Evolutionary conservation across 768 basidiomycete species (phyloP).

Genomic region (Kwoniella europaea): DNA sequence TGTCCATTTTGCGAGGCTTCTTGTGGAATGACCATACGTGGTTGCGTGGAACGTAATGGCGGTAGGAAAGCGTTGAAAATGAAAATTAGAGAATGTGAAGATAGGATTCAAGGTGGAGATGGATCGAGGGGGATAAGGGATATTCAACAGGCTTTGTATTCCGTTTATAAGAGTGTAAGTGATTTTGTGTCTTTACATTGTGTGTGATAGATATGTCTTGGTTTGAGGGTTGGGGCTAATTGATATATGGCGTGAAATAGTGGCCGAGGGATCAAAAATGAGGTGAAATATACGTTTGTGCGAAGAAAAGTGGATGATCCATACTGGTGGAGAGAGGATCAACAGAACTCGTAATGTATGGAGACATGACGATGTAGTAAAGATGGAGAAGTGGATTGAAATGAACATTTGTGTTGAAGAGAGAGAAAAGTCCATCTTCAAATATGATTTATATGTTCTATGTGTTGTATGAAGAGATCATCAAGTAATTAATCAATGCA

Average conservation of each 20-base stretch:
- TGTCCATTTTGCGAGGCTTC: constrained; percentile 24
- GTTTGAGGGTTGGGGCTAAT: background rate
- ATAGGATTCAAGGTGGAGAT: background rate
- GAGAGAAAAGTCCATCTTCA: too few relatives aligned
- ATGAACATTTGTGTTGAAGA: too few relatives aligned
- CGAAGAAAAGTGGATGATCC: too few relatives aligned
- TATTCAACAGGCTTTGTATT: constrained; percentile 9
- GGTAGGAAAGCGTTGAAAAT: constrained; percentile 22
- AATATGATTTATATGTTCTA: too few relatives aligned
- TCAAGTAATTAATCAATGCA: too few relatives aligned
- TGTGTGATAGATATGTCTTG: background rate
- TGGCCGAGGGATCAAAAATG: background rate
- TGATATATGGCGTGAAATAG: too few relatives aligned
- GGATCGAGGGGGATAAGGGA: background rate
- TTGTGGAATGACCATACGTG: constrained; percentile 13
- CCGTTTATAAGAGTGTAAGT: constrained; percentile 18
- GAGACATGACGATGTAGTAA: too few relatives aligned
- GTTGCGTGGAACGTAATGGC: constrained; percentile 14
- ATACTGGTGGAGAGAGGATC: too few relatives aligned
- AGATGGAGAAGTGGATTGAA: too few relatives aligned
- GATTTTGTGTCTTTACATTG: background rate
- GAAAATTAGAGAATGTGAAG: constrained; percentile 13
- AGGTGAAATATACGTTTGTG: background rate
- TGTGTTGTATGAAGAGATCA: too few relatives aligned
- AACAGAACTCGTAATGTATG: too few relatives aligned